phyloP scores from a whole-genome alignment of 352 stramenopile species.

The Phytophthora niederhauseri region DNA sequence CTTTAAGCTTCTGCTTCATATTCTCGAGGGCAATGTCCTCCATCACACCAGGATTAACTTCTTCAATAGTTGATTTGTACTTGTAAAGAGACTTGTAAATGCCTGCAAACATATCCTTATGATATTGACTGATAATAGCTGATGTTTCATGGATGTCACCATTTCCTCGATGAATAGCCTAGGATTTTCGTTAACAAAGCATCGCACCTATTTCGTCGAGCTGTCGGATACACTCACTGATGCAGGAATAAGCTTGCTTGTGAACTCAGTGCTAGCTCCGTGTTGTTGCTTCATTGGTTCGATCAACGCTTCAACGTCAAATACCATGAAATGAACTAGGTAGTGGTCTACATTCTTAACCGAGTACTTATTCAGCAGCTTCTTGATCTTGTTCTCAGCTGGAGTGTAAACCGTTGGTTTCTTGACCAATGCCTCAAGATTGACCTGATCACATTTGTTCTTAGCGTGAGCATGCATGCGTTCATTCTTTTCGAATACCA shows the following conservation, averaged over 20 bases:
- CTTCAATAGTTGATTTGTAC: too few species aligned
- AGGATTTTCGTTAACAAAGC: not conserved
- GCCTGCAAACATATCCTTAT: too few species aligned
- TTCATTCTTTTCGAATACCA: not conserved
- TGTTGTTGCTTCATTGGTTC: not conserved
- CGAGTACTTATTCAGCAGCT: conserved; percentile 6
- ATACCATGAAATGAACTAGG: conserved; percentile 29
- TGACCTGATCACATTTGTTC: not conserved
- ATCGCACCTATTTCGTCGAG: not conserved
- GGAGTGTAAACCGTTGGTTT: not conserved
- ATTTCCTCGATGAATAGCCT: not conserved
- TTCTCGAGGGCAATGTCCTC: too few species aligned
- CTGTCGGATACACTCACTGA: not conserved
- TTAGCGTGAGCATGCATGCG: not conserved
- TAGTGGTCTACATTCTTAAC: conserved; percentile 14
- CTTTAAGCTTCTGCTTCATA: too few species aligned
- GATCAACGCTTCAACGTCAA: conserved; percentile 9
- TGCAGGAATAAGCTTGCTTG: not conserved
- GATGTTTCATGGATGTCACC: not conserved
- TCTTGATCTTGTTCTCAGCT: not conserved
- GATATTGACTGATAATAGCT: too few species aligned
- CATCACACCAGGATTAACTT: too few species aligned
- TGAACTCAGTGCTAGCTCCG: not conserved
- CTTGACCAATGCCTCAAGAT: not conserved
- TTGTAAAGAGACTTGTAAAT: too few species aligned